phyloP scores from a whole-genome alignment of 2,329 filamentous ascomycete genomes.

The Fusarium nanum region DNA sequence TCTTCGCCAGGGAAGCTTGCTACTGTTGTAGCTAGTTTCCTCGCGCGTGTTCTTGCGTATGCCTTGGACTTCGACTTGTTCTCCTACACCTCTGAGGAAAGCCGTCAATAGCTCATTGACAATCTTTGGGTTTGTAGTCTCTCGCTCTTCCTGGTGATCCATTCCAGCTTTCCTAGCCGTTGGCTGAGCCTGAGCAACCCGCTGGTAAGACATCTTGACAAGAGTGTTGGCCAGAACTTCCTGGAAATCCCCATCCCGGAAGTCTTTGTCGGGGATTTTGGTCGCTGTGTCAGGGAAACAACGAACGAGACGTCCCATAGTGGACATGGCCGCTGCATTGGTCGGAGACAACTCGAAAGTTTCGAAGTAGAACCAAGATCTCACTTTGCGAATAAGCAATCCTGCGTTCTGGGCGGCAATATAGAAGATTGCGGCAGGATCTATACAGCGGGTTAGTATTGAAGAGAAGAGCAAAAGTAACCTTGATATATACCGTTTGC shows the following conservation, averaged over 20 bases:
- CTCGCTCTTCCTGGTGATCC: slow-evolving; percentile 56
- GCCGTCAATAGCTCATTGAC: slow-evolving; percentile 62
- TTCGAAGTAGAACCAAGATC: too few species aligned
- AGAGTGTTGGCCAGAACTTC: slow-evolving; percentile 41
- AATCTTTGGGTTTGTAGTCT: slow-evolving; percentile 61
- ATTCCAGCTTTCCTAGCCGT: slow-evolving; percentile 53
- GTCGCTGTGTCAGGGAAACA: slow-evolving; percentile 24
- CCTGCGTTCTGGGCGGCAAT: slow-evolving; percentile 32
- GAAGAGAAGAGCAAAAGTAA: too few species aligned
- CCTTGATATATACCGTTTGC: too few species aligned
- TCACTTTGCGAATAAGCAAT: slow-evolving; percentile 21
- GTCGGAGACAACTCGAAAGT: slow-evolving; percentile 31
- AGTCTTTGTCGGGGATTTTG: background rate
- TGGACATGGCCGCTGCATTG: slow-evolving; percentile 12
- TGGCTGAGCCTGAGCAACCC: slow-evolving; percentile 30
- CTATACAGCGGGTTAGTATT: too few species aligned
- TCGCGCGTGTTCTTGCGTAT: slow-evolving; percentile 65
- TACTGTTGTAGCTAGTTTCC: slow-evolving; percentile 59
- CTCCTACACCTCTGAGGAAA: slow-evolving; percentile 55
- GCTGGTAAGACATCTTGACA: slow-evolving; percentile 49
- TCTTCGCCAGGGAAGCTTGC: slow-evolving; percentile 56
- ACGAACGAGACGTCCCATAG: slow-evolving; percentile 22
- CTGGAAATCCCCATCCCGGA: too few species aligned
- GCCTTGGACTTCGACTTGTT: slow-evolving; percentile 31
- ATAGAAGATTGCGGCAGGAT: slow-evolving; percentile 13